A percentile compares a stretch with the other conserved stretches of the same genome.
Conservation (phyloP, 2,329 filamentous ascomycete genomes). For the Ceratocystis colombiana region DNA sequence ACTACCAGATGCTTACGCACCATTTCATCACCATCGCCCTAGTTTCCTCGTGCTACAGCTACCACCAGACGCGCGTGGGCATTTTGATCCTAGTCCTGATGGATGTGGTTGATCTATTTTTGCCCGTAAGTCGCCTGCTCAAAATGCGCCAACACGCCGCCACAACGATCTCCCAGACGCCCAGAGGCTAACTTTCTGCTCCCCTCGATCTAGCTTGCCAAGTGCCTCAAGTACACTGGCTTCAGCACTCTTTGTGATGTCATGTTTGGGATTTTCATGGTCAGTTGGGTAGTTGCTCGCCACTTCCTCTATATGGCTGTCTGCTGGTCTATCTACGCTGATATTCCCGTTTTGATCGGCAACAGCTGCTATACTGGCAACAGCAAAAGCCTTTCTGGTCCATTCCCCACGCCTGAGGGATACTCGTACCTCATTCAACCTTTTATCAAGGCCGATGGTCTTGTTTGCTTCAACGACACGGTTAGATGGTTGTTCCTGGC, state of each 20-base stretch:
- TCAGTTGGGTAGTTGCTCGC: constrained; percentile 72
- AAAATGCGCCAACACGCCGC: not conserved
- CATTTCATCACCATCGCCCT: constrained; percentile 82
- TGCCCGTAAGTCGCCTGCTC: constrained; percentile 53
- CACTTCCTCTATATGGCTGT: constrained; percentile 71
- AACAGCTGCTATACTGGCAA: constrained; percentile 61
- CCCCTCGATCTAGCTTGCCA: constrained; percentile 55
- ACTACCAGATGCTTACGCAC: constrained; percentile 91
- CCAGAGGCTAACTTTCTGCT: constrained; percentile 23
- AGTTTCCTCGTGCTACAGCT: constrained; percentile 72
- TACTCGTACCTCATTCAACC: constrained; percentile 60
- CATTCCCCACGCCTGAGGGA: constrained; percentile 43
- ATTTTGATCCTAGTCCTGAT: constrained; percentile 84
- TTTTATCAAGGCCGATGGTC: constrained; percentile 58
- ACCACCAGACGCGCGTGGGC: constrained; percentile 76
- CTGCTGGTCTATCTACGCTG: constrained; percentile 69
- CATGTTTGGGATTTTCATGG: constrained; percentile 75
- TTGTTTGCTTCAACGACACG: constrained; percentile 67
- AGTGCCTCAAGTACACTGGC: constrained; percentile 84
- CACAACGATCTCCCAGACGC: not conserved
- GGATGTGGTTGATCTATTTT: constrained; percentile 82
- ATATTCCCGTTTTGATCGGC: constrained; percentile 52
- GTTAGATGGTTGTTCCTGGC: constrained; percentile 69
- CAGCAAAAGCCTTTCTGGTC: constrained; percentile 45
- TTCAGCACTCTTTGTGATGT: constrained; percentile 67